Evolutionary conservation across 441 rosid species (phyloP).

Genomic region (Corymbia calophylla): DNA sequence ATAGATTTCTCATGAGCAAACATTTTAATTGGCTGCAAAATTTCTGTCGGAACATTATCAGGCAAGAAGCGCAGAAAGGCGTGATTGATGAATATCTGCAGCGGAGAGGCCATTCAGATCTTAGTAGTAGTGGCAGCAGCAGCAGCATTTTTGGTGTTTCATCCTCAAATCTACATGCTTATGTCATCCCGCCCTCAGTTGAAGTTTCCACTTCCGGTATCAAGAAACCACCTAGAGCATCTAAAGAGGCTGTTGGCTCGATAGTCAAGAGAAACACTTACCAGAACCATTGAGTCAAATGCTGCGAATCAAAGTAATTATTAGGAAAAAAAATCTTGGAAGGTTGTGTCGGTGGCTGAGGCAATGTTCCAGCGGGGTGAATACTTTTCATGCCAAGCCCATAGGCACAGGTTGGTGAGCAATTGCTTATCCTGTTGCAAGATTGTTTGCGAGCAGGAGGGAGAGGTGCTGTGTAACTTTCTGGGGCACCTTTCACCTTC

Average conservation of each 20-base stretch:
- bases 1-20: too few species aligned
- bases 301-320: slow-evolving; percentile 28
- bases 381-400: slow-evolving; percentile 93
- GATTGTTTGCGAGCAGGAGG: slow-evolving; percentile 91
- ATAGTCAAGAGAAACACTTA: slow-evolving; percentile 11
- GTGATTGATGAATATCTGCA: too few species aligned
- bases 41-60: too few species aligned
- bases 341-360: slow-evolving; percentile 78
- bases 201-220: too few species aligned
- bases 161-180: too few species aligned
- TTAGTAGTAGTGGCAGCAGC: too few species aligned
- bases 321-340: slow-evolving; percentile 75
- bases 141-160: too few species aligned
- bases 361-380: slow-evolving; percentile 88
- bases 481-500: slow-evolving; percentile 85
- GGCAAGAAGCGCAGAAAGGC: too few species aligned
- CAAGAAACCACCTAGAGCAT: too few species aligned
- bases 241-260: not conserved
- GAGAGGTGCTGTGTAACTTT: slow-evolving; percentile 86
- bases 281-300: slow-evolving; percentile 18
- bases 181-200: too few species aligned
- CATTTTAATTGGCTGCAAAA: too few species aligned
- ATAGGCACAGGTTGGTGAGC: slow-evolving; percentile 62
- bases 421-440: slow-evolving; percentile 95
- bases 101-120: too few species aligned